Evolutionary conservation across 2,329 filamentous ascomycete species (phyloP).

Genomic region (Monosporascus sp.): DNA sequence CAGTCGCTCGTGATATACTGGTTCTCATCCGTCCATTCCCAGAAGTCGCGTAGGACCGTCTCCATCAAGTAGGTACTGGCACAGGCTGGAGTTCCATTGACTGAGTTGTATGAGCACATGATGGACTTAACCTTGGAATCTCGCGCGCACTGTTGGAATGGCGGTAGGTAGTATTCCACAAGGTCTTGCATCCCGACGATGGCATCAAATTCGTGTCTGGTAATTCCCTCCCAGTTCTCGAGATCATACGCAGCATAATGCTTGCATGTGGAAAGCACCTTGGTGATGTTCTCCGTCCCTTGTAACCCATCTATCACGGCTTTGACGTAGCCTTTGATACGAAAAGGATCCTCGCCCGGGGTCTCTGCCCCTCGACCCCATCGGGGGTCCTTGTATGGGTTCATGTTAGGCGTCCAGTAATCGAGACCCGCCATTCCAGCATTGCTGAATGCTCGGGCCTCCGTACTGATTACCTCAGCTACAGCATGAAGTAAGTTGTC

Average conservation of each 20-base stretch:
- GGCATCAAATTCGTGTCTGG: conserved; percentile 51
- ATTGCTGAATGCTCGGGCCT: conserved; percentile 29
- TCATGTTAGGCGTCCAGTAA: conserved; percentile 24
- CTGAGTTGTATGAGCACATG: conserved; percentile 60
- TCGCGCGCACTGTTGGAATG: conserved; percentile 59
- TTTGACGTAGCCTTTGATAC: conserved; percentile 46
- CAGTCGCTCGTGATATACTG: conserved; percentile 64
- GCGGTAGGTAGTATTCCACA: conserved; percentile 62
- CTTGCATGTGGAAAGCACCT: conserved; percentile 54
- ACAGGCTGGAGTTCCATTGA: conserved; percentile 63
- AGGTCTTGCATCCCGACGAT: conserved; percentile 57
- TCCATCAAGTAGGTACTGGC: conserved; percentile 58
- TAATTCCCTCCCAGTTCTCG: conserved; percentile 38
- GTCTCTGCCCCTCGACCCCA: conserved; percentile 26
- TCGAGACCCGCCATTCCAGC: conserved; percentile 22
- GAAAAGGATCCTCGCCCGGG: conserved; percentile 30
- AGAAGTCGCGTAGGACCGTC: conserved; percentile 59
- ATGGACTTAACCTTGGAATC: conserved; percentile 53
- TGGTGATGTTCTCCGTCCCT: conserved; percentile 23
- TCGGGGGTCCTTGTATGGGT: conserved; percentile 23
- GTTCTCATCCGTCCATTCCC: conserved; percentile 56
- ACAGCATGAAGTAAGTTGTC: conserved; percentile 24
- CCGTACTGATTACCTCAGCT: conserved; percentile 22
- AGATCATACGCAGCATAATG: conserved; percentile 56
- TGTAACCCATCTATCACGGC: conserved; percentile 51